Percentiles rank a stretch among this genome's conserved stretches.
These are phyloP conservation scores for Dryadomyces quercus-mongolicae DNA, from an alignment of 2,329 filamentous ascomycete genomes.

Conservation along the genomic window DNA sequence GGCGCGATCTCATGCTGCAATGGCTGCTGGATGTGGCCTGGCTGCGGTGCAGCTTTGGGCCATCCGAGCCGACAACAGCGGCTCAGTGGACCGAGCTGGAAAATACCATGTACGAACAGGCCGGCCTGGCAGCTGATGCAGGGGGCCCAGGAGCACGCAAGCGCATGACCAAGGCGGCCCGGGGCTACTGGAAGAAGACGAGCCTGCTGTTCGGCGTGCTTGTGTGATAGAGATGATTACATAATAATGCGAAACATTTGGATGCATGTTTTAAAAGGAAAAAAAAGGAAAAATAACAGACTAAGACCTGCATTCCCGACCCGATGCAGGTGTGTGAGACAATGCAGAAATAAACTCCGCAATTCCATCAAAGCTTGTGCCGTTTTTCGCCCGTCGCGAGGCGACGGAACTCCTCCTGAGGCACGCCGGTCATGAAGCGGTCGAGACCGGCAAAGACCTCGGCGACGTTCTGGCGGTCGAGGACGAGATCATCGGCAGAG, in stretches of 20 bases:
- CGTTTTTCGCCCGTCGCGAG: constrained; percentile 81
- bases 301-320: neutral
- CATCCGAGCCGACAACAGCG: constrained; percentile 14
- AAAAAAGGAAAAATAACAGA: neutral
- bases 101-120: constrained; percentile 29
- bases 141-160: constrained; percentile 28
- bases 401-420: constrained; percentile 80
- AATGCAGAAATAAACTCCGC: no score
- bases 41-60: constrained; percentile 31
- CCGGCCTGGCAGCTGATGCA: constrained; percentile 23
- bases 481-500: constrained; percentile 54
- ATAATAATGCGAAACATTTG: constrained; percentile 5
- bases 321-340: no score
- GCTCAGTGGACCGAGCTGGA: constrained; percentile 23
- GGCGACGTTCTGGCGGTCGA: constrained; percentile 66
- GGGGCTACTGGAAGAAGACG: constrained; percentile 75
- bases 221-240: constrained; percentile 21
- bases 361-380: constrained; percentile 64
- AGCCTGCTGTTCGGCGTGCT: constrained; percentile 72
- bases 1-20: constrained; percentile 40
- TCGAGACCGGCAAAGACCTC: constrained; percentile 83
- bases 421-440: constrained; percentile 65
- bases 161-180: constrained; percentile 49
- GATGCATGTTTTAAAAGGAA: no score
- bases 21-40: constrained; percentile 49